A percentile compares a stretch with the other conserved stretches of the same genome.
Conservation (phyloP, 768 basidiomycete species). For the Phylloporus rhodoxanthus region DNA sequence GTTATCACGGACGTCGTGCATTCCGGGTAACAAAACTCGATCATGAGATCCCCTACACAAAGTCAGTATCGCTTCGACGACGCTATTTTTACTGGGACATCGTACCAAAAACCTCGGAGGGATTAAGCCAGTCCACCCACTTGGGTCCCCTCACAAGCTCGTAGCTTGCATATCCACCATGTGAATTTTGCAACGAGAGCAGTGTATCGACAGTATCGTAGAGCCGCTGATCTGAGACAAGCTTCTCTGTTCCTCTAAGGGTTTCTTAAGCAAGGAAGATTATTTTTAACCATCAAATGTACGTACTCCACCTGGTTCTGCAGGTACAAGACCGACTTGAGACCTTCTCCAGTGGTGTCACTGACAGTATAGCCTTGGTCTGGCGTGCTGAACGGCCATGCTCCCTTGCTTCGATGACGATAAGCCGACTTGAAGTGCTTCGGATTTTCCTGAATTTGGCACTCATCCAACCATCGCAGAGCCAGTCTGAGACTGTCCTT, state of each 20-base stretch:
- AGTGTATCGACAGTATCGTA: conserved; percentile 83
- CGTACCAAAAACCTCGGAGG: conserved; percentile 92
- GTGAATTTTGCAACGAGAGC: conserved; percentile 77
- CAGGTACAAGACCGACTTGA: conserved; percentile 86
- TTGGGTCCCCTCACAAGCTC: conserved; percentile 78
- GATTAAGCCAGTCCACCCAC: conserved; percentile 83
- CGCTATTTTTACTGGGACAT: conserved; percentile 15
- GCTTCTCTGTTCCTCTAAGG: conserved; percentile 65
- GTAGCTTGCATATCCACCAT: conserved; percentile 92
- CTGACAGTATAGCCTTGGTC: conserved; percentile 94
- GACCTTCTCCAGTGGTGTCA: conserved; percentile 91
- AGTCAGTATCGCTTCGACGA: background rate
- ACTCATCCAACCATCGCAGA: conserved; percentile 65
- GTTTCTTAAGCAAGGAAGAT: conserved; percentile 4
- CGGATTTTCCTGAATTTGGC: conserved; percentile 68
- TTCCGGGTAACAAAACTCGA: conserved; percentile 92
- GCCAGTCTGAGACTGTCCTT: conserved; percentile 56
- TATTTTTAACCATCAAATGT: background rate
- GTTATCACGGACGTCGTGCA: conserved; percentile 97
- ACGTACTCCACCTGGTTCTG: conserved; percentile 73
- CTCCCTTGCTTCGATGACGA: conserved; percentile 61
- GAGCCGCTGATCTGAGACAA: conserved; percentile 70
- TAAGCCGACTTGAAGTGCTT: conserved; percentile 57
- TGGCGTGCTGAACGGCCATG: too few species aligned
- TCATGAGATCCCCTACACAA: conserved; percentile 84